Evolutionary conservation across 371 early-diverging fungal genomes (phyloP), one percentile per base, ranked within the genome.

Genomic region (Apophysomyces ossiformis): DNA sequence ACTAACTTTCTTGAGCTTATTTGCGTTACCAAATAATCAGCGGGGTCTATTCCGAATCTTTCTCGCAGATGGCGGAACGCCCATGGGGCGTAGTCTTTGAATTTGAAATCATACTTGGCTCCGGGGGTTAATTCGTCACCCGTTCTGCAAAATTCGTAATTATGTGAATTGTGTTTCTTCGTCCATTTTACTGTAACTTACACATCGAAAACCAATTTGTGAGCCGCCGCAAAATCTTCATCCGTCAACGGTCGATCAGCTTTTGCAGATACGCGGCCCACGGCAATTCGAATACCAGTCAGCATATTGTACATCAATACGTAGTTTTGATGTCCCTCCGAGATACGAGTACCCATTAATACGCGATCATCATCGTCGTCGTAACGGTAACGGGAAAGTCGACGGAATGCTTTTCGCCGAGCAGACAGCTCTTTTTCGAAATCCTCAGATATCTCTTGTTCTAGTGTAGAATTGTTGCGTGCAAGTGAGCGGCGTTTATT

Each of bases 31-130:
- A 97, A 76, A 74, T 97, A 97, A 64, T 97, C 96, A 11, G 92
- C 90, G 13, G 96, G 87, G 67, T 94, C 93, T 38, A 97, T 89
- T 41, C 87, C 83, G 74, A 95, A 96, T 18, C 83, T 82, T 62
- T 93, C 90, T 35, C 98, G 82, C 56, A 96, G 85, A 66, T 84
- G 78, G 43, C 96, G 88, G 72, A 97, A 97, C 5, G 94, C 94
- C 93, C 93, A 94, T 13, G 96, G 98, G 1, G 96, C 93, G 75
- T 96, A 96, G 75, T 97, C 98, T 73, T 96, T 97, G 72, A 96
- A 97, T 78, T 96, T 96, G 79, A 96, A 97, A 67, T 97, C 97
- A 76, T 96, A 97, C 66, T 91, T 89, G 26, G 94, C 90, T 8
- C 90, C 89, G 5, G 96, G 93, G 4, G 93, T 94, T 74, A 95